Percentiles rank a stretch among this genome's conserved stretches.
Conservation (phyloP, 352 stramenopile genomes). For the Lagenidium sp. region DNA sequence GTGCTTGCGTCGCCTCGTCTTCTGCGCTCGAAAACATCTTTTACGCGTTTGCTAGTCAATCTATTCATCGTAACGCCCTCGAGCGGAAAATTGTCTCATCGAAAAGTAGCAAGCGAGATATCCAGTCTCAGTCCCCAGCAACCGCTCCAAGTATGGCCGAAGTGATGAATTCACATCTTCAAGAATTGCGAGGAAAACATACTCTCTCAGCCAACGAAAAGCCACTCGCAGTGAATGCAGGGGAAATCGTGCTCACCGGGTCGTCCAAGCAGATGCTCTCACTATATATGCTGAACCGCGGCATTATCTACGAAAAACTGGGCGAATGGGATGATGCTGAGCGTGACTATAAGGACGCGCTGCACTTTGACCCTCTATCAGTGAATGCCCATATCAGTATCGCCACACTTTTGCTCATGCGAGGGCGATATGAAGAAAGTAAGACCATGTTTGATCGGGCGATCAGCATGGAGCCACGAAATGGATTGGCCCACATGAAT, state of each 20-base stretch:
- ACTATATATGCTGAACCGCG: slow-evolving; percentile 66
- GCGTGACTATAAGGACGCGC: slow-evolving; percentile 47
- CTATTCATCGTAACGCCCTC: slow-evolving; percentile 43
- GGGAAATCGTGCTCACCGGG: slow-evolving; percentile 18
- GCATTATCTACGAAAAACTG: slow-evolving; percentile 51
- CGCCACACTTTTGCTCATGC: slow-evolving; percentile 43
- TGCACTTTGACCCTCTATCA: slow-evolving; percentile 61
- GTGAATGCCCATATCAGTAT: slow-evolving; percentile 42
- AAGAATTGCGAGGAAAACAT: slow-evolving; percentile 8
- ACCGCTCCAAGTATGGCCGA: slow-evolving; percentile 9
- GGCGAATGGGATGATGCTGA: slow-evolving; percentile 31
- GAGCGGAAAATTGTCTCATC: slow-evolving; percentile 22
- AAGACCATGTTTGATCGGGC: slow-evolving; percentile 24
- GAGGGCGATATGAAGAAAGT: slow-evolving; percentile 27
- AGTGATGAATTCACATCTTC: slow-evolving; percentile 13
- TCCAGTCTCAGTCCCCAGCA: neutral
- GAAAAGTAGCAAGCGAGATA: neutral
- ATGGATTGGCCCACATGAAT: slow-evolving; percentile 55
- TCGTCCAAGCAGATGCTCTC: slow-evolving; percentile 56
- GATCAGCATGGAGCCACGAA: slow-evolving; percentile 33
- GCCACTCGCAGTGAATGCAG: neutral
- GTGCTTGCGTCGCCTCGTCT: slow-evolving; percentile 44
- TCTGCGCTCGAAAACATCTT: slow-evolving; percentile 52
- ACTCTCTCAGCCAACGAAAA: neutral
- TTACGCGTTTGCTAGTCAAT: slow-evolving; percentile 41